Evolutionary conservation across 2,329 filamentous ascomycete genomes (phyloP).

Genomic region (Diaporthe vaccinii): DNA sequence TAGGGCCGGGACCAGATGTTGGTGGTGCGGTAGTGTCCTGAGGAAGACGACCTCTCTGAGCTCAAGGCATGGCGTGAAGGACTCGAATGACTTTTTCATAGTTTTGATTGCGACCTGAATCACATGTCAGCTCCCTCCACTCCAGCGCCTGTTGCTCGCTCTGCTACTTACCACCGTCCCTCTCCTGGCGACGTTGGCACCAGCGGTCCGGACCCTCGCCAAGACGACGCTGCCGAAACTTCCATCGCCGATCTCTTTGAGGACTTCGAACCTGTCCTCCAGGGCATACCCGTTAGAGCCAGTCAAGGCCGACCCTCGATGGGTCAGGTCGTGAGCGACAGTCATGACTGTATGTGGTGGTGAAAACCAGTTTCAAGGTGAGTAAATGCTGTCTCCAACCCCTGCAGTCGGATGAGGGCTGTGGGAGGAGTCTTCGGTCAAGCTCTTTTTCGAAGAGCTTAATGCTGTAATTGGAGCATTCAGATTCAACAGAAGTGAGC

Average conservation of each 20-base stretch:
- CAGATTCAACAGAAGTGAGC: slow-evolving; percentile 34
- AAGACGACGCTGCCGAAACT: slow-evolving; percentile 97
- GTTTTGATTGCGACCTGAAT: slow-evolving; percentile 96
- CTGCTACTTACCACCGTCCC: slow-evolving; percentile 88
- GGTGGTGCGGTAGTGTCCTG: slow-evolving; percentile 86
- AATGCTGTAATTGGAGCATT: slow-evolving; percentile 40
- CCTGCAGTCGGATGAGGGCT: slow-evolving; percentile 38
- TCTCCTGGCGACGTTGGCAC: slow-evolving; percentile 87
- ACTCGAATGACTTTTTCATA: slow-evolving; percentile 99
- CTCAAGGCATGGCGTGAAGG: slow-evolving; percentile 89
- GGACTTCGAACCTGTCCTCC: slow-evolving; percentile 94
- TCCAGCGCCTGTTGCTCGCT: neutral
- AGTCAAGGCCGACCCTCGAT: slow-evolving; percentile 73
- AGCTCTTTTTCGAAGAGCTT: slow-evolving; percentile 41
- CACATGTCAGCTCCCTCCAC: slow-evolving; percentile 27
- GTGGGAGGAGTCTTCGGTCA: slow-evolving; percentile 40
- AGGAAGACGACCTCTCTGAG: slow-evolving; percentile 97
- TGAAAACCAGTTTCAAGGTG: slow-evolving; percentile 42
- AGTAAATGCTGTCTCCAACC: slow-evolving; percentile 25
- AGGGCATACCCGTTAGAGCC: slow-evolving; percentile 69
- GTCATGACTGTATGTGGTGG: slow-evolving; percentile 71
- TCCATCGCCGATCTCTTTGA: slow-evolving; percentile 98
- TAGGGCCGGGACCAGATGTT: slow-evolving; percentile 94
- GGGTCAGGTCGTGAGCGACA: slow-evolving; percentile 79
- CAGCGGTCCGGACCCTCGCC: slow-evolving; percentile 90